phyloP scores from a whole-genome alignment of 208 protist genomes.

The Crithidia acanthocephali region DNA sequence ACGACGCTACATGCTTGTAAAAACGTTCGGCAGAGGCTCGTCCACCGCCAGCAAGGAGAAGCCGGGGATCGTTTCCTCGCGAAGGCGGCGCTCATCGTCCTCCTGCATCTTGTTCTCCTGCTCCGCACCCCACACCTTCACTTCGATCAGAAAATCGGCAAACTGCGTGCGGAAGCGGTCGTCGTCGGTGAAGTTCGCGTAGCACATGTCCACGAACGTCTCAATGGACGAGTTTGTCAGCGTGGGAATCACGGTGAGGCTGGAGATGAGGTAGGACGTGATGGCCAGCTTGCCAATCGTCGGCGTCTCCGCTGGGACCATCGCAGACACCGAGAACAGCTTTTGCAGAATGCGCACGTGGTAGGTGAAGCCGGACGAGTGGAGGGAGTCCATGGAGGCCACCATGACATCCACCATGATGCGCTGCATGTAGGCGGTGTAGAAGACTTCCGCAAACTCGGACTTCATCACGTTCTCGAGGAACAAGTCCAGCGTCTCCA shows the following conservation, averaged over 20 bases:
- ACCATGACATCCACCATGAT: constrained; percentile 88
- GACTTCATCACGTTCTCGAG: constrained; percentile 78
- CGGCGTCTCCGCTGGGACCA: constrained; percentile 53
- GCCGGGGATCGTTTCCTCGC: constrained; percentile 60
- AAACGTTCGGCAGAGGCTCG: constrained; percentile 16
- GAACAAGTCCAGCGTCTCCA: constrained; percentile 95
- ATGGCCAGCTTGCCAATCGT: constrained; percentile 66
- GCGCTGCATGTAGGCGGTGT: constrained; percentile 74
- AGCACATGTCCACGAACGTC: constrained; percentile 62
- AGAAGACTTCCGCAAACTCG: constrained; percentile 67
- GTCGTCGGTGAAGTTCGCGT: constrained; percentile 42
- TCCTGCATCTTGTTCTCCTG: constrained; percentile 81
- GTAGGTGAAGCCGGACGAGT: constrained; percentile 75
- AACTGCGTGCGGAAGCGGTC: constrained; percentile 53
- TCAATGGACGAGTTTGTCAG: constrained; percentile 54
- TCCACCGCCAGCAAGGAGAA: constrained; percentile 40
- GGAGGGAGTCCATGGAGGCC: constrained; percentile 80
- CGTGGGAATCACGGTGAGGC: constrained; percentile 69
- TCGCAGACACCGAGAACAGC: constrained; percentile 70
- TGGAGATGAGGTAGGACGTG: constrained; percentile 55
- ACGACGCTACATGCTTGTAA: constrained; percentile 3
- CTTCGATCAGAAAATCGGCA: constrained; percentile 88
- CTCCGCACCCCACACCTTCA: constrained; percentile 87
- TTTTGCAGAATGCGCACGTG: constrained; percentile 80
- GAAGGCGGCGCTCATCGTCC: constrained; percentile 59